Evolutionary conservation across 73 alveolate genomes (phyloP).

Genomic region (Stentor coeruleus): DNA sequence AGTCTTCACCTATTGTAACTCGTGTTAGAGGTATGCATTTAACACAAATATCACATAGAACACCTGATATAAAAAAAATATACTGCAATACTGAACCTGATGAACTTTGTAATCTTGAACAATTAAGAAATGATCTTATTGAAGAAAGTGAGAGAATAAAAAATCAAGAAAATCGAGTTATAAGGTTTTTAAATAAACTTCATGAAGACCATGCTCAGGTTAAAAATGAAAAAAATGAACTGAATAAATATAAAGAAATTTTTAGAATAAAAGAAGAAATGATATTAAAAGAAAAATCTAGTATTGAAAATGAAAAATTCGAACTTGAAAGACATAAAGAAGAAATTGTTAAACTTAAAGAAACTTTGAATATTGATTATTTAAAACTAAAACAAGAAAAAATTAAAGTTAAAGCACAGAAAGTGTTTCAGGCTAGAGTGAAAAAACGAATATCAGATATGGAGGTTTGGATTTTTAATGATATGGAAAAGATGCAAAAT

Average conservation of each 20-base stretch:
- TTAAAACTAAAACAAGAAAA: background rate
- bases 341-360: background rate
- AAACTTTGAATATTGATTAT: background rate
- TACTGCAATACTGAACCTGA: conserved; percentile 11
- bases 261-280: conserved; percentile 1
- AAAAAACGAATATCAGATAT: too few species aligned
- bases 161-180: conserved; percentile 7
- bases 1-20: background rate
- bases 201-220: background rate
- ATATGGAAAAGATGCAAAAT: too few species aligned
- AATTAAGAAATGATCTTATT: background rate
- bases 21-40: background rate
- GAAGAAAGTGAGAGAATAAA: conserved; percentile 7
- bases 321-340: background rate
- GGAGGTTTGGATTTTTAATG: too few species aligned
- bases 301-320: background rate
- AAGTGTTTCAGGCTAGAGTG: too few species aligned
- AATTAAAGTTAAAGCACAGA: background rate
- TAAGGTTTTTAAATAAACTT: background rate
- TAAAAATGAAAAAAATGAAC: background rate
- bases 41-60: background rate
- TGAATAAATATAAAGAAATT: background rate
- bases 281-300: background rate
- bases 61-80: background rate
- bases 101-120: background rate